A percentile compares a stretch with the other conserved stretches of the same genome.
phyloP scores from a whole-genome alignment of 306 rosid genomes.

The Dryas alaskensis region DNA sequence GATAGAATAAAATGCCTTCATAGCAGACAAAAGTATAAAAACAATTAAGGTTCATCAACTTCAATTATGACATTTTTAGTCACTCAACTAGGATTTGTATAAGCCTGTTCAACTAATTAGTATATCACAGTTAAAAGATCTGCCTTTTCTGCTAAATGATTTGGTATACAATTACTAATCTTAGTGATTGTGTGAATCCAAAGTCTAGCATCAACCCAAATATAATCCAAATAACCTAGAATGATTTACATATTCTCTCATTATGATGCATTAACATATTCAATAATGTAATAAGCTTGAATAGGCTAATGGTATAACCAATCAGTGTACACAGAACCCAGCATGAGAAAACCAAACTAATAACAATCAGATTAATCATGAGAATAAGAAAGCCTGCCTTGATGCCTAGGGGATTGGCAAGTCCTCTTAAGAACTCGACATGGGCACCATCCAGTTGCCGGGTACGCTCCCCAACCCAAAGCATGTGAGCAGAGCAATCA shows the following conservation, averaged over 20 bases:
- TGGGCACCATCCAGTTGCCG: conserved; percentile 80
- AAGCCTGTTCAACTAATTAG: neutral
- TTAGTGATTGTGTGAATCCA: neutral
- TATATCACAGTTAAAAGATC: too few relatives aligned
- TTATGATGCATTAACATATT: neutral
- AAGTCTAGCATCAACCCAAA: neutral
- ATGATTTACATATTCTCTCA: neutral
- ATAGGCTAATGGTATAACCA: neutral
- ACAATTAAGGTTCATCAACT: neutral
- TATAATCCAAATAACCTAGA: neutral
- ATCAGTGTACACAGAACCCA: neutral
- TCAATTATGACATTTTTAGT: neutral
- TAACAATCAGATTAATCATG: neutral
- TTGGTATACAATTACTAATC: neutral
- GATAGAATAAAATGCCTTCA: neutral
- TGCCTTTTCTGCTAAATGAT: too few relatives aligned
- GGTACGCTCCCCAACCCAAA: conserved; percentile 83
- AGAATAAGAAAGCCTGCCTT: conserved; percentile 37
- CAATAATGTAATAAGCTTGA: neutral
- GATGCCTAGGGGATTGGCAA: conserved; percentile 72
- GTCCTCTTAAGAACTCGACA: conserved; percentile 68
- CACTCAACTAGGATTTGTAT: neutral
- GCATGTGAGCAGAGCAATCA: conserved; percentile 83
- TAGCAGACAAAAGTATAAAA: neutral
- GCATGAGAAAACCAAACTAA: neutral